phyloP scores from a whole-genome alignment of 495 filamentous ascomycete species.

The Chaetomium cochliodes region DNA sequence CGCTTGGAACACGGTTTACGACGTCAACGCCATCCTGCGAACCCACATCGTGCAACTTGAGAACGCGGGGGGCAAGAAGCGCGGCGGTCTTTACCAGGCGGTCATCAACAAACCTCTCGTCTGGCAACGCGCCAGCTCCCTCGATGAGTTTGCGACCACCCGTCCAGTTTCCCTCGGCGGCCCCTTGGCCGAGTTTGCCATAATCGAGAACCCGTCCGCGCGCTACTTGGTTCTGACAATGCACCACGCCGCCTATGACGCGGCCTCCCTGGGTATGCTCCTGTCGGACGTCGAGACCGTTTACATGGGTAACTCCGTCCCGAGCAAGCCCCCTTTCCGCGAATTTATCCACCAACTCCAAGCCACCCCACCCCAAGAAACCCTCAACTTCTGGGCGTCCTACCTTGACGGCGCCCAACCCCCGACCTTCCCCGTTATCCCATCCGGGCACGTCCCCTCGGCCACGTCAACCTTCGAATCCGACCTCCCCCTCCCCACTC shows the following conservation, averaged over 20 bases:
- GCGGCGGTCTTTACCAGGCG: conserved; percentile 58
- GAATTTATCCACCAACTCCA: conserved; percentile 47
- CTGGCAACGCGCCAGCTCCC: conserved; percentile 45
- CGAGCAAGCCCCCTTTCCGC: conserved; percentile 33
- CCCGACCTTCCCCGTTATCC: conserved; percentile 58
- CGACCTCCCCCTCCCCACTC: conserved; percentile 43
- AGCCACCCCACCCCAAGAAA: conserved; percentile 34
- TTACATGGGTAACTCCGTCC: conserved; percentile 32
- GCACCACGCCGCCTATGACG: conserved; percentile 69
- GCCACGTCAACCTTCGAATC: conserved; percentile 54
- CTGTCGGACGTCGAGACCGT: conserved; percentile 52
- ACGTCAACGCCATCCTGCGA: conserved; percentile 54
- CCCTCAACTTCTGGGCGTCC: conserved; percentile 44
- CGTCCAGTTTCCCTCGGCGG: conserved; percentile 44
- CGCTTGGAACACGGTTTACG: conserved; percentile 52
- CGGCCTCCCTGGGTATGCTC: conserved; percentile 61
- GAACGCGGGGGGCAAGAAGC: conserved; percentile 9
- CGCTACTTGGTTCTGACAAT: conserved; percentile 58
- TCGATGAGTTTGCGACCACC: conserved; percentile 37
- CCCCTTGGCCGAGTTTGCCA: conserved; percentile 54
- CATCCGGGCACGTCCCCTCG: conserved; percentile 55
- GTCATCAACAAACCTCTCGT: conserved; percentile 52
- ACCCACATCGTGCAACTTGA: conserved; percentile 58
- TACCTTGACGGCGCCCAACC: conserved; percentile 52
- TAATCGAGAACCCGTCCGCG: conserved; percentile 46